Evolutionary conservation across 2,329 filamentous ascomycete species (phyloP), one percentile per base, ranked within the genome.

Genomic region (Xylariaceae sp.): DNA sequence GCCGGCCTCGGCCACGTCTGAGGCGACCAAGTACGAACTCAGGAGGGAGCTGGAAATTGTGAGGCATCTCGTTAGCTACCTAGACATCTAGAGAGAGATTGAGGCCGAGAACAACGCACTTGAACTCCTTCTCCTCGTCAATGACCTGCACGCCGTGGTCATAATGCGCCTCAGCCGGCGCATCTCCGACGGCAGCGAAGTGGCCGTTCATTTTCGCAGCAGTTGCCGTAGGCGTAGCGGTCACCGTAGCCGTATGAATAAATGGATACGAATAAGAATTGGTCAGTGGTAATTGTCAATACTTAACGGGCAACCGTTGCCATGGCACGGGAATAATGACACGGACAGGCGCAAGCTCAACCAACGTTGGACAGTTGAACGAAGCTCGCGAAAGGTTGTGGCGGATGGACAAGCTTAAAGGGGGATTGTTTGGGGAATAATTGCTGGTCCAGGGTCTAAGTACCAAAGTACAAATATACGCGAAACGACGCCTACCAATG

Each of bases 91-190:
- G 11, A 13, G 23, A 37, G 51, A 52, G 61, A 49, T 48, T 37
- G 11, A 53, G 54, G 61, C 30, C 47, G 55, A 10, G 55, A 55
- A 42, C 35, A 49, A 73, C 88, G 65, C 83, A 96, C 92, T 96
- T 97, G 85, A 97, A 99, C 69, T 90, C 83, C 80, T 97, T 97
- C 72, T 95, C 88, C 77, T 92, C 92, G 74, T 97, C 91, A 72
- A 99, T 90, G 69, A 99, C 92, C 77, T 99, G 94, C 71, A 97
- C 90, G 72, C 94, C 94, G 83, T 96, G 89, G 72, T 92, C 89
- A 75, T 93, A 97, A 66, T 86, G 81, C 72, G 84, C 80, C 67
- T 82, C 80, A 64, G 79, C 77, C 70, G 84, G 81, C 77, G 81
- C 79, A 62, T 86, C 81, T 78, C 88, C 88, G 73, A 89, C 85